Evolutionary conservation across 768 basidiomycete species (phyloP), one percentile per base, ranked within the genome.

Genomic region (Tylopilus subfusipes): DNA sequence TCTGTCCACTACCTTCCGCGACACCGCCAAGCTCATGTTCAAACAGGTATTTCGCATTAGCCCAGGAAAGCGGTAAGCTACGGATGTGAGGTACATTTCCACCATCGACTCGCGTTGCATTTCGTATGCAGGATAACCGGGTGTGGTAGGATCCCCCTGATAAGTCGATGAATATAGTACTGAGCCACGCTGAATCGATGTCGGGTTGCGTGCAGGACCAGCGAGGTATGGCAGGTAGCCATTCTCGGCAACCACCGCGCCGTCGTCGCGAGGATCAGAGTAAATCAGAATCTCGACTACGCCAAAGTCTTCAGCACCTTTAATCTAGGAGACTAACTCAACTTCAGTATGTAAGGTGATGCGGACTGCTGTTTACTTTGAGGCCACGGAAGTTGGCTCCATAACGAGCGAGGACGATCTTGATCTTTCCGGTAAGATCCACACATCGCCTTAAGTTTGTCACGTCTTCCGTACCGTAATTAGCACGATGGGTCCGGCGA

Each of bases 41-140:
- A 16, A 93, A 73, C 18, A 93, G 71, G n/a, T 79, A 78, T 54
- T 84, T 70, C 0, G 91, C 93, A 64, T 93, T 96, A 43, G 77
- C 72, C 86, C 90, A 95, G 0, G 88, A 91, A 58, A 97, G 82
- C 0, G 95, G 95, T 16, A 97, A 69, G 59, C 90, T 93, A 2
- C 90, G 90, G 58, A 93, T 92, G 12, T 62, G 69, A 4, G 90
- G 89, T 34, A 87, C 80, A 60, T 86, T 90, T 40, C 72, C 73
- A 30, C 74, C 79, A 53, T 79, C 77, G 38, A 69, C 73, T 47
- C 88, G 79, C n/a, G 86, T 85, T 40, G 83, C 82, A 65, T 93
- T 84, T 84, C 78, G 68, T 97, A 97, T 3, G 95, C 79, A 36
- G 95, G 95, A 59, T 83, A 80, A 18, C 89, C 90, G 2, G 94